Percentiles rank a stretch among this genome's conserved stretches.
These are phyloP conservation scores for Debaryomyces udenii DNA, from an alignment of 1,139 yeast genomes.

Conservation along the genomic window DNA sequence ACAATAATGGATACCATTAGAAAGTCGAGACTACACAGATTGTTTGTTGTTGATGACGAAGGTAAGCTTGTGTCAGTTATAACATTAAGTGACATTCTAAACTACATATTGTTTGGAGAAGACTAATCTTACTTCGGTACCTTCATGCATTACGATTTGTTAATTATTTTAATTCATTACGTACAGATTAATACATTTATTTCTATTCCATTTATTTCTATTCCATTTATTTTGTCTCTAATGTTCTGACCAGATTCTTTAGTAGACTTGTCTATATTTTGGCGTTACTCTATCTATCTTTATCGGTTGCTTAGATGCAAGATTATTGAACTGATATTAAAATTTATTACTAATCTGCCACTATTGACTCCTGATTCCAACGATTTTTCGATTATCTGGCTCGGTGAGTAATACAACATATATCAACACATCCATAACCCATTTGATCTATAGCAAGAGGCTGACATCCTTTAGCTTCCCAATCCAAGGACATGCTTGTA, in stretches of 20 bases:
- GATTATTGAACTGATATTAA: too few relatives aligned
- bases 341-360: too few relatives aligned
- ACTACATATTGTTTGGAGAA: conserved; percentile 76
- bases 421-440: too few relatives aligned
- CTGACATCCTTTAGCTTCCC: background rate
- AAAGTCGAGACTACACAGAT: conserved; percentile 86
- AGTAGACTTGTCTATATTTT: too few relatives aligned
- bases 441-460: background rate
- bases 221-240: too few relatives aligned
- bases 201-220: background rate
- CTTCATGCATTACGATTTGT: conserved; percentile 10
- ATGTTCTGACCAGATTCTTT: too few relatives aligned
- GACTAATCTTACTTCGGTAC: conserved; percentile 25
- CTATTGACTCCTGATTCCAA: too few relatives aligned
- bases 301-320: too few relatives aligned
- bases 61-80: conserved; percentile 82
- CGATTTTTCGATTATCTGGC: too few relatives aligned
- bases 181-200: conserved; percentile 6
- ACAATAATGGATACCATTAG: conserved; percentile 94
- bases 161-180: conserved; percentile 9
- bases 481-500: background rate
- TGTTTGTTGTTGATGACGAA: conserved; percentile 85
- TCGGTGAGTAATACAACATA: too few relatives aligned
- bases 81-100: conserved; percentile 87
- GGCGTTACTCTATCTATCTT: too few relatives aligned